Base-by-base conservation (phyloP, 306 rosid genomes). In the Arachis stenosperma region DNA sequence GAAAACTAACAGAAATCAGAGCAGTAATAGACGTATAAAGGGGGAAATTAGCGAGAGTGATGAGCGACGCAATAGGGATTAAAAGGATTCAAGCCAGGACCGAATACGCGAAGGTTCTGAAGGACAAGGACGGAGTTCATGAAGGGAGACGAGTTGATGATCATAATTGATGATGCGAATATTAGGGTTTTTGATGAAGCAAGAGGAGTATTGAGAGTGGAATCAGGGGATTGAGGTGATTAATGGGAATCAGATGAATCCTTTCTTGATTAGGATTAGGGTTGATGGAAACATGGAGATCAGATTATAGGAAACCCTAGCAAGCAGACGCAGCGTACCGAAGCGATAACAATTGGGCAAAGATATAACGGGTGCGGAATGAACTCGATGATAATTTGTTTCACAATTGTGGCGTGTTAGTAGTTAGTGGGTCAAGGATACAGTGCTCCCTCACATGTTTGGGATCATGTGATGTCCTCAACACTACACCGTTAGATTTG, bases 11-110 rank as follows among this genome's bases (percentile, higher is more conserved):
- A 27, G 10, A 15, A 52, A 67, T 15, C 37, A 17, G 10, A 50
- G 7, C 44, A 65, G 22, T 8, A 7, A 0, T 0, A 3, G 0
- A 0, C 6, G 3, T 7, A 3, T 3, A 6, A 59, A 3, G 12
- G 4, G 67, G 37, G 71, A 54, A 86, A 78, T 86, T 93, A 93
- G 82, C 97, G 96, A 76, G 84, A 87, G 27, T 94, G 88, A 82
- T 94, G 72, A 67, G 98, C 92, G 5, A 94, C 14, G 84, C 97
- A 91, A 71, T 83, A 91, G 27, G 96, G 88, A 36, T 95, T 83
- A 30, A 90, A 90, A 13, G 98, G 98, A 94, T 94, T 94, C 96
- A 94, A 92, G 67, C 97, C 98, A 12, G 97, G 97, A 78, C 98
- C 98, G 11, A 89, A 85, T 27, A 86, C 97, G 48, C 98, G 97